Evolutionary conservation across 345 rosid species (phyloP).

Genomic region (Rhizophora apiculata): DNA sequence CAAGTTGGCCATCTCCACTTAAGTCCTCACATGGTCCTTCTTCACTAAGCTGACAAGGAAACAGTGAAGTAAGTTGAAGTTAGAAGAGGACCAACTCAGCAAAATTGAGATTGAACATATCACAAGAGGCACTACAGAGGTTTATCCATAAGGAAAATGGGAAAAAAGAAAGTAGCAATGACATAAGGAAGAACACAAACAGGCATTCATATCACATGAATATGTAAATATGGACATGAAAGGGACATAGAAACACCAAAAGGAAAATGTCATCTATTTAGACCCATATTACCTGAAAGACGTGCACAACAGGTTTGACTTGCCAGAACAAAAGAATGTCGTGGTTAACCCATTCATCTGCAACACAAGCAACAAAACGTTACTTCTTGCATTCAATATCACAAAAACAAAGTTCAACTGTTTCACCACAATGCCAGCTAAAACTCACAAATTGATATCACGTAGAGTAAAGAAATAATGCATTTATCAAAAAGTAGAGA

Average conservation of each 20-base stretch:
- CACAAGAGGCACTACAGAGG: too few species aligned
- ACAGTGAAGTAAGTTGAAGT: conserved; percentile 8
- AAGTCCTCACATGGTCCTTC: conserved; percentile 96
- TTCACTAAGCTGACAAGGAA: conserved; percentile 66
- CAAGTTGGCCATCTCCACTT: conserved; percentile 68
- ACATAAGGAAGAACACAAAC: too few species aligned
- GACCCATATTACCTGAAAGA: conserved; percentile 68
- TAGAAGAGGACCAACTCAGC: conserved; percentile 7
- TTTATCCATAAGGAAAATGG: too few species aligned
- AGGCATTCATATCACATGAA: background rate
- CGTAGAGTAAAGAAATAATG: too few species aligned
- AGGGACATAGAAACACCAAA: background rate
- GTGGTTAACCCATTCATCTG: conserved; percentile 83
- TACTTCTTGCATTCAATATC: background rate
- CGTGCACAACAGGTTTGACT: conserved; percentile 85
- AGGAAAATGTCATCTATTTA: background rate
- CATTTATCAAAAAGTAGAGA: too few species aligned
- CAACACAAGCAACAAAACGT: conserved; percentile 14
- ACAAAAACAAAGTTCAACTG: too few species aligned
- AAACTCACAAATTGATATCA: too few species aligned
- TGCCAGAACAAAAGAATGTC: conserved; percentile 96
- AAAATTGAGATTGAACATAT: background rate
- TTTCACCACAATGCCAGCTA: background rate
- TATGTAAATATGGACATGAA: background rate
- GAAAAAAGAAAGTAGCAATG: too few species aligned